Percentiles rank a stretch among this genome's conserved stretches.
phyloP scores from a whole-genome alignment of 371 early-diverging fungal species.

The Apophysomyces sp. region DNA sequence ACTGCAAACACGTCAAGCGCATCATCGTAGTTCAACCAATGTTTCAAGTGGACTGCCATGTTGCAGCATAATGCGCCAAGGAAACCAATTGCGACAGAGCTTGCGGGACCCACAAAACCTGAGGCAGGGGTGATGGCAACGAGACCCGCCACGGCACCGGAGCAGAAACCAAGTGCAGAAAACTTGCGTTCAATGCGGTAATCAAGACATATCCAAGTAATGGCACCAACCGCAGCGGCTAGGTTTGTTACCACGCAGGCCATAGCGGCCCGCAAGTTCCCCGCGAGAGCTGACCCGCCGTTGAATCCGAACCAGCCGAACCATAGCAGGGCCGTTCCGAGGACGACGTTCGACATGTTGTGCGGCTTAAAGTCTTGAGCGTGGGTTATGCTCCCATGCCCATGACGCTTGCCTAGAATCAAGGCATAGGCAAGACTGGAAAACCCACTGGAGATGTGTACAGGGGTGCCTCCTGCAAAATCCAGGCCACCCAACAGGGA shows the following conservation, averaged over 20 bases:
- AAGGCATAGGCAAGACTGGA: slow-evolving; percentile 87
- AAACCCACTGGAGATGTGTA: slow-evolving; percentile 89
- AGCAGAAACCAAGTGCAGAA: slow-evolving; percentile 88
- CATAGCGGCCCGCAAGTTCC: slow-evolving; percentile 82
- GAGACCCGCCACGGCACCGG: slow-evolving; percentile 91
- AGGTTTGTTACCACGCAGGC: slow-evolving; percentile 85
- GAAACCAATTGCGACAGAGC: slow-evolving; percentile 81
- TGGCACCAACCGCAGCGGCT: slow-evolving; percentile 79
- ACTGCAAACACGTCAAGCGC: slow-evolving; percentile 86
- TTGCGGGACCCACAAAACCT: slow-evolving; percentile 86
- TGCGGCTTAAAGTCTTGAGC: slow-evolving; percentile 77
- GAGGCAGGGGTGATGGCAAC: slow-evolving; percentile 92
- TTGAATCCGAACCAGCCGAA: slow-evolving; percentile 90
- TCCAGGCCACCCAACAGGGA: slow-evolving; percentile 72
- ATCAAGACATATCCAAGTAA: slow-evolving; percentile 84
- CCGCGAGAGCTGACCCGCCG: slow-evolving; percentile 83
- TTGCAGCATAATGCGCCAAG: slow-evolving; percentile 75
- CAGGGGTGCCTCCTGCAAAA: slow-evolving; percentile 91
- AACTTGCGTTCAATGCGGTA: slow-evolving; percentile 76
- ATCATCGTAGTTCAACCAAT: slow-evolving; percentile 84
- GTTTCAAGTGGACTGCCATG: slow-evolving; percentile 76
- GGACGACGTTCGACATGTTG: slow-evolving; percentile 86
- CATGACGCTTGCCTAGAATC: slow-evolving; percentile 78
- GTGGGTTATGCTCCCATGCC: slow-evolving; percentile 47
- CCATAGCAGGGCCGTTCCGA: slow-evolving; percentile 88